Conservation (phyloP, 225 moss, liverwort and hornwort species). For the Takakia lepidozioides region DNA sequence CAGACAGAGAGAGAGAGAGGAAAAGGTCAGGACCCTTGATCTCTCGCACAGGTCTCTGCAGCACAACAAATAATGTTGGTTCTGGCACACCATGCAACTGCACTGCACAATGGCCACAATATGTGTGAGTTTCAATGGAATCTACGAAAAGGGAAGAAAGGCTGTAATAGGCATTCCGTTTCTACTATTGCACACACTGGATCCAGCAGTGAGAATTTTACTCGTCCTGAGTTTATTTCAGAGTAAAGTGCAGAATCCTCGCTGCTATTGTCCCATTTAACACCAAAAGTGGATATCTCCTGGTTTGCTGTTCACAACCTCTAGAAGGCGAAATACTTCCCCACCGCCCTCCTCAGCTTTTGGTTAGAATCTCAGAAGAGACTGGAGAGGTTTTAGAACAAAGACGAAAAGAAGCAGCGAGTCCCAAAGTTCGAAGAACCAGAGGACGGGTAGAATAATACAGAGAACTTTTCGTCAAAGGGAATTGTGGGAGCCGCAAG, state of each 20-base stretch:
- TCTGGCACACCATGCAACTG: slow-evolving; percentile 84
- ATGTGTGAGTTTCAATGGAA: not conserved
- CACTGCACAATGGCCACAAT: slow-evolving; percentile 32
- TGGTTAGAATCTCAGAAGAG: not conserved
- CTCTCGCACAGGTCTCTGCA: slow-evolving; percentile 88
- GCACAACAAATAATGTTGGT: slow-evolving; percentile 87
- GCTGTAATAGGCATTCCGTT: not conserved
- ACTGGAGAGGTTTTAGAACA: not conserved
- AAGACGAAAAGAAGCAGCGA: not conserved
- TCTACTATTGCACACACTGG: not conserved
- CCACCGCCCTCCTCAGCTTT: no score
- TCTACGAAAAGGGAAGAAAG: not conserved
- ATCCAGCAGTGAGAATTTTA: not conserved
- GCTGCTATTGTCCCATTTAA: no score
- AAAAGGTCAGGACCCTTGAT: slow-evolving; percentile 48
- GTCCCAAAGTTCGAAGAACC: not conserved
- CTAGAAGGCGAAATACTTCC: no score
- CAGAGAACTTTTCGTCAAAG: no score
- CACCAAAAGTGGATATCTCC: no score
- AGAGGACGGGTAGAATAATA: not conserved
- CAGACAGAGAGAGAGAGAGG: no score
- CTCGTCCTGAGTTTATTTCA: not conserved
- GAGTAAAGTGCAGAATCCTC: no score
- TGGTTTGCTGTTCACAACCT: no score
- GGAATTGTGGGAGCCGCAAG: not conserved